These are phyloP conservation scores for Globisporangium mamillatum DNA, from an alignment of 352 stramenopile genomes.

Conservation along the genomic window DNA sequence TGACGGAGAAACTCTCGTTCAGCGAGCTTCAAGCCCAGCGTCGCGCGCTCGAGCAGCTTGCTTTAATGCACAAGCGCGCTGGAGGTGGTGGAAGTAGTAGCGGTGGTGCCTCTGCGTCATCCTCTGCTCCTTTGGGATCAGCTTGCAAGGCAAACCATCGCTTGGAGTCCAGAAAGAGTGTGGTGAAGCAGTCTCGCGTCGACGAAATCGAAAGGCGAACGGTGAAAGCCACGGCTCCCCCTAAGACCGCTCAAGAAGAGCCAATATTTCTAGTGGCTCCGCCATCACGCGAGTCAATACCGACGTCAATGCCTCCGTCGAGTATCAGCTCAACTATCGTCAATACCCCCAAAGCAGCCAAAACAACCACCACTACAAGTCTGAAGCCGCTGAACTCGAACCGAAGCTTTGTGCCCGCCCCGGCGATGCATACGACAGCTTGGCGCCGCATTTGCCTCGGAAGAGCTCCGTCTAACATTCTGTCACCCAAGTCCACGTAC, in stretches of 20 bases:
- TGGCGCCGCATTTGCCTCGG: slow-evolving; percentile 25
- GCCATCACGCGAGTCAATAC: slow-evolving; percentile 10
- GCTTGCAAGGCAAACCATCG: slow-evolving; percentile 1
- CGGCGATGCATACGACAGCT: slow-evolving; percentile 23
- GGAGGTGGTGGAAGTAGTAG: not conserved
- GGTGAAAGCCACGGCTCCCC: not conserved
- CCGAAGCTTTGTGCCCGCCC: slow-evolving; percentile 3
- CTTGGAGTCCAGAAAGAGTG: slow-evolving; percentile 16
- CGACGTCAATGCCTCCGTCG: not conserved
- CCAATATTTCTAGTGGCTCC: not conserved
- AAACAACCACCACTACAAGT: not conserved
- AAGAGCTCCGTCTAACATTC: slow-evolving; percentile 26
- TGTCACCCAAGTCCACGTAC: slow-evolving; percentile 12
- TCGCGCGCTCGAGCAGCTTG: slow-evolving; percentile 16
- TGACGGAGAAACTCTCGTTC: slow-evolving; percentile 21
- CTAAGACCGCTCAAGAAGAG: not conserved
- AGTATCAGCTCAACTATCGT: slow-evolving; percentile 9
- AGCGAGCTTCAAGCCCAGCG: slow-evolving; percentile 24
- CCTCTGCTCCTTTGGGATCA: not conserved
- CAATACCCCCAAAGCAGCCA: not conserved
- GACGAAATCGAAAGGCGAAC: slow-evolving; percentile 16
- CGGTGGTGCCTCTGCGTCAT: not conserved
- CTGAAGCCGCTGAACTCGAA: slow-evolving; percentile 2
- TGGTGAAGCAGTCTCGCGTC: slow-evolving; percentile 8
- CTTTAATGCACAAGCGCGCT: slow-evolving; percentile 29